Evolutionary conservation across 441 rosid genomes (phyloP).

Genomic region (Syzygium malaccense): DNA sequence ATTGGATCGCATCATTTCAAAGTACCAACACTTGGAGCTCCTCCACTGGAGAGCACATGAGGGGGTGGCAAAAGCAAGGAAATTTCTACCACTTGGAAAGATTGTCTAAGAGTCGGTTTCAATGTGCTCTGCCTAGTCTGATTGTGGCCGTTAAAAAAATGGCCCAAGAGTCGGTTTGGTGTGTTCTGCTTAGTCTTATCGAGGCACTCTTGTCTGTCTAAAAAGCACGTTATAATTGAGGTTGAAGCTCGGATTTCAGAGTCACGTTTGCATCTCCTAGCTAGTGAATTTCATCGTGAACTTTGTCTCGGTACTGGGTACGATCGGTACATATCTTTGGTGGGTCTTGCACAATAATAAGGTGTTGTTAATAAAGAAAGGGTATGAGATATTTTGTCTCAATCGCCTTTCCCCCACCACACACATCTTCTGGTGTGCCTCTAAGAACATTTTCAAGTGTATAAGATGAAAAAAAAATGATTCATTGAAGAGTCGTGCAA

Average conservation of each 20-base stretch:
- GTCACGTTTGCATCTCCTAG: neutral
- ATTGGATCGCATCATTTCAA: neutral
- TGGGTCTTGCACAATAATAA: neutral
- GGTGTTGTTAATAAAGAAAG: neutral
- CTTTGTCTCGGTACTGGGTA: neutral
- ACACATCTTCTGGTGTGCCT: neutral
- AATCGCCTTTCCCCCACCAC: neutral
- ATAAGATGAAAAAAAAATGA: neutral
- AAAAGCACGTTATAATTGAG: neutral
- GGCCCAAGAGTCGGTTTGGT: no score
- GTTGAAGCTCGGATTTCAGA: neutral
- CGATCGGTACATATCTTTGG: neutral
- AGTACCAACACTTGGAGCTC: neutral
- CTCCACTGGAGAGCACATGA: neutral
- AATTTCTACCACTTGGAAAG: neutral
- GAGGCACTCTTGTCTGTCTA: neutral
- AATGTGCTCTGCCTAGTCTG: neutral
- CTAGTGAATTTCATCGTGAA: neutral
- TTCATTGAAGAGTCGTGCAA: neutral
- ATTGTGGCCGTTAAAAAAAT: no score
- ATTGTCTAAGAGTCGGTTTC: neutral
- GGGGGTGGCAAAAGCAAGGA: neutral
- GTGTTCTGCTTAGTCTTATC: neutral
- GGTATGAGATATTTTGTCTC: neutral
- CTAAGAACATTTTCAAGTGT: neutral